A percentile compares a stretch with the other conserved stretches of the same genome.
Conservation (phyloP, 805 yeast species). For the Suhomyces sp. region DNA sequence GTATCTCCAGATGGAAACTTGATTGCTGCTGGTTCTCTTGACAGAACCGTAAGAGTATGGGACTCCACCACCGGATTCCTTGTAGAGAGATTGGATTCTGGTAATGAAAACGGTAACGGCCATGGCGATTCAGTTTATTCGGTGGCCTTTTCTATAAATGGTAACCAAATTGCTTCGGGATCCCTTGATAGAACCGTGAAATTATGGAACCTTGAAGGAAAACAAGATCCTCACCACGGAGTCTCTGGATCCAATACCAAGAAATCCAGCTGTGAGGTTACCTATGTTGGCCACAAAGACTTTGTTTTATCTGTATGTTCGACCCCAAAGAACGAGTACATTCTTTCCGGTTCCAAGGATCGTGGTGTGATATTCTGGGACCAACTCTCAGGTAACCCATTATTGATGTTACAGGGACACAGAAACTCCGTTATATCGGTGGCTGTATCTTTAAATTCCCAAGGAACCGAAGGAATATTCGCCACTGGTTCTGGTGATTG, state of each 20-base stretch:
- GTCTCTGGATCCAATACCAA: slow-evolving; percentile 20
- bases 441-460: slow-evolving; percentile 79
- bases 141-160: slow-evolving; percentile 89
- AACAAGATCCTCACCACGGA: slow-evolving; percentile 25
- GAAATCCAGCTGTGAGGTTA: slow-evolving; percentile 73
- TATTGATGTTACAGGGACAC: slow-evolving; percentile 95
- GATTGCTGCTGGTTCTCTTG: slow-evolving; percentile 95
- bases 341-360: slow-evolving; percentile 92
- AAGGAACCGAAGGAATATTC: slow-evolving; percentile 75
- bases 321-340: slow-evolving; percentile 88
- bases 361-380: slow-evolving; percentile 98
- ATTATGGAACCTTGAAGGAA: slow-evolving; percentile 84
- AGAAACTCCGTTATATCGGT: slow-evolving; percentile 93
- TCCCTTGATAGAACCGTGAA: slow-evolving; percentile 94
- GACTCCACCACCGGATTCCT: slow-evolving; percentile 88
- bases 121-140: slow-evolving; percentile 95
- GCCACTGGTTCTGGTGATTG: slow-evolving; percentile 98
- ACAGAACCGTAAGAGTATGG: slow-evolving; percentile 95
- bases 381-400: slow-evolving; percentile 83
- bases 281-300: slow-evolving; percentile 94
- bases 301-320: slow-evolving; percentile 92
- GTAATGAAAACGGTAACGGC: slow-evolving; percentile 84
- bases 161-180: slow-evolving; percentile 89
- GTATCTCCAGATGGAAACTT: slow-evolving; percentile 92
- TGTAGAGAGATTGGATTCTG: slow-evolving; percentile 89